Evolutionary conservation across 805 yeast species (phyloP).

Genomic region (Wickerhamomyces tratensis): DNA sequence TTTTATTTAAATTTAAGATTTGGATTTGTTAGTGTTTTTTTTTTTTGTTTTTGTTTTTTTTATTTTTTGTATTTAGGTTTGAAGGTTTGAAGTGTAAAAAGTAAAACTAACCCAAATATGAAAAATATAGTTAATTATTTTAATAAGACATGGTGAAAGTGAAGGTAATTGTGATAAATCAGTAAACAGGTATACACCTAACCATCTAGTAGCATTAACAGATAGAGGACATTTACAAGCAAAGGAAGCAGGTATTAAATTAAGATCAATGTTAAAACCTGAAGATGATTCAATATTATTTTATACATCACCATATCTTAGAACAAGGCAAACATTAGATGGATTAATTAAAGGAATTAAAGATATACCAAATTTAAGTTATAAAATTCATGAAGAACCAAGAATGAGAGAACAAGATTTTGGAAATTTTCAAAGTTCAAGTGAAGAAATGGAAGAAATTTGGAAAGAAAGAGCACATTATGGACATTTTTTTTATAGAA

Average conservation of each 20-base stretch:
- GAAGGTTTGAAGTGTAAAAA: no score
- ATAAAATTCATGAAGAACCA: constrained; percentile 74
- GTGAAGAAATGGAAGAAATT: constrained; percentile 67
- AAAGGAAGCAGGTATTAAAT: constrained; percentile 43
- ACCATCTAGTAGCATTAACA: constrained; percentile 73
- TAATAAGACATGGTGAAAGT: constrained; percentile 88
- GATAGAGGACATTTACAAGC: constrained; percentile 61
- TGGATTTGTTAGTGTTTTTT: background rate
- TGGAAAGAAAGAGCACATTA: constrained; percentile 82
- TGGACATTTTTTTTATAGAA: constrained; percentile 83
- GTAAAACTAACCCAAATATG: constrained; percentile 1
- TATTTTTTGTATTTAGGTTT: no score
- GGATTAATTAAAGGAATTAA: constrained; percentile 52
- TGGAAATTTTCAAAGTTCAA: constrained; percentile 80
- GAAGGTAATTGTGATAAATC: constrained; percentile 83
- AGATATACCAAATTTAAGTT: constrained; percentile 29
- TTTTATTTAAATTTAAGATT: background rate
- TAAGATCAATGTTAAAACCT: constrained; percentile 27
- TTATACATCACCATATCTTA: constrained; percentile 77
- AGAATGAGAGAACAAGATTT: constrained; percentile 91
- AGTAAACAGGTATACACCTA: constrained; percentile 69
- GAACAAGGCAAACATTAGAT: constrained; percentile 80
- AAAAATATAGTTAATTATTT: constrained; percentile 45
- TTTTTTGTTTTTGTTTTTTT: no score
- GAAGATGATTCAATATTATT: constrained; percentile 56